These are phyloP conservation scores for Pyricularia sp. DNA, from an alignment of 2,329 filamentous ascomycete species.

Conservation along the genomic window DNA sequence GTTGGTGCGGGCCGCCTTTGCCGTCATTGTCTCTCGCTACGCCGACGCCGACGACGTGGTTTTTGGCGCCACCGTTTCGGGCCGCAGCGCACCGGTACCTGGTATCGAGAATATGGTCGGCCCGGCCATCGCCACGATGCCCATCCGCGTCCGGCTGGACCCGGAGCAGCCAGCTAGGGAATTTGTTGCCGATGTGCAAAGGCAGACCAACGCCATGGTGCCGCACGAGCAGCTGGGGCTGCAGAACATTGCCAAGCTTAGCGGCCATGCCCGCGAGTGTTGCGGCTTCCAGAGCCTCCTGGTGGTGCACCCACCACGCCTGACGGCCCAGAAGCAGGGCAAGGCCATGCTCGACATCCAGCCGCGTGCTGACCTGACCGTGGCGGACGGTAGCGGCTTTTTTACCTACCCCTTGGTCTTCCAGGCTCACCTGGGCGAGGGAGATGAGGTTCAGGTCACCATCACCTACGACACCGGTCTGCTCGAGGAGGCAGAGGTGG, in stretches of 20 bases:
- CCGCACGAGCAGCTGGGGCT: background rate
- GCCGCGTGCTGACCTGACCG: background rate
- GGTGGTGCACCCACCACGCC: background rate
- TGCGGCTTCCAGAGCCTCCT: background rate
- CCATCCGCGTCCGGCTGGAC: conserved; percentile 16
- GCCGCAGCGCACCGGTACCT: conserved; percentile 16
- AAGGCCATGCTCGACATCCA: conserved; percentile 12
- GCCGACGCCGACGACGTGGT: conserved; percentile 26
- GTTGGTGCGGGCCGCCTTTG: conserved; percentile 25
- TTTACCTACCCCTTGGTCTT: conserved; percentile 7
- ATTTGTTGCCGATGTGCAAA: background rate
- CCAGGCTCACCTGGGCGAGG: background rate
- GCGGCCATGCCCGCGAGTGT: background rate
- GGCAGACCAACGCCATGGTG: background rate
- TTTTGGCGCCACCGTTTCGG: conserved; percentile 29
- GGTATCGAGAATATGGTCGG: conserved; percentile 11
- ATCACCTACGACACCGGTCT: background rate
- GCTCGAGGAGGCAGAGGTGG: background rate
- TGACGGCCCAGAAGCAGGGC: conserved; percentile 7
- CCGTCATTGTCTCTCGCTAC: conserved; percentile 26
- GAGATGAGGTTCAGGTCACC: background rate
- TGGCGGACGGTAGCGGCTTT: background rate
- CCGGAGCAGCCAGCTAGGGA: conserved; percentile 6
- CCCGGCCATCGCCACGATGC: conserved; percentile 29
- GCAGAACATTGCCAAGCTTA: background rate